phyloP scores from a whole-genome alignment of 768 basidiomycete species.

The Tricholoma saponaceum region DNA sequence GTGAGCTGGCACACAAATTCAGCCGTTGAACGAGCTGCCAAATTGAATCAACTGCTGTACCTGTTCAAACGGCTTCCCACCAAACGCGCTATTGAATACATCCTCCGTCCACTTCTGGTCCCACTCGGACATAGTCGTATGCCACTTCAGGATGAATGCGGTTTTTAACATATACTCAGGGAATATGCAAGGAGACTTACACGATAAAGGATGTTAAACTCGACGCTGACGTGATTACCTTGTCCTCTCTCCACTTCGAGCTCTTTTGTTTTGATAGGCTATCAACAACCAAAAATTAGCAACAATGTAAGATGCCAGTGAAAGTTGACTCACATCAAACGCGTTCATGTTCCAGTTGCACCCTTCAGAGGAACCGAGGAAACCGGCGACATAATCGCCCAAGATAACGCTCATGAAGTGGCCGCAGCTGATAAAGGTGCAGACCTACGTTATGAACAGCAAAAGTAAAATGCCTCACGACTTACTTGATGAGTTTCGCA shows the following conservation, averaged over 20 bases:
- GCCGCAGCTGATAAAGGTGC: slow-evolving; percentile 31
- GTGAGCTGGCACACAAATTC: slow-evolving; percentile 16
- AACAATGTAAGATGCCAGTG: background rate
- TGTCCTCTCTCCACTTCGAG: slow-evolving; percentile 41
- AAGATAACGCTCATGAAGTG: slow-evolving; percentile 52
- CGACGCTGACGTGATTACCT: slow-evolving; percentile 66
- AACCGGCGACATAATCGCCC: slow-evolving; percentile 55
- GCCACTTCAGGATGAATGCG: slow-evolving; percentile 42
- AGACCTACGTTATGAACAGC: background rate
- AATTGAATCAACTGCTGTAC: slow-evolving; percentile 15
- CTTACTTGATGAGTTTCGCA: slow-evolving; percentile 46
- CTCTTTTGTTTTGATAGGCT: slow-evolving; percentile 34
- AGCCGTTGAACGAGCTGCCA: background rate
- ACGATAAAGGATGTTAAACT: slow-evolving; percentile 56
- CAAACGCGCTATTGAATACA: slow-evolving; percentile 37
- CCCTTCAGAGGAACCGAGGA: slow-evolving; percentile 51
- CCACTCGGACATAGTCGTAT: slow-evolving; percentile 43
- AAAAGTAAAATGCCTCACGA: background rate
- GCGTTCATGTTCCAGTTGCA: slow-evolving; percentile 50
- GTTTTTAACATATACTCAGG: background rate
- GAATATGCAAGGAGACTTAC: slow-evolving; percentile 17
- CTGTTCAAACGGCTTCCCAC: slow-evolving; percentile 31
- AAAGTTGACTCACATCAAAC: slow-evolving; percentile 18
- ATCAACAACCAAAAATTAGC: background rate
- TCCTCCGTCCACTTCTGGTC: slow-evolving; percentile 52